Conservation (phyloP, 2,329 filamentous ascomycete species). For the Arthrobotrys conoides region DNA sequence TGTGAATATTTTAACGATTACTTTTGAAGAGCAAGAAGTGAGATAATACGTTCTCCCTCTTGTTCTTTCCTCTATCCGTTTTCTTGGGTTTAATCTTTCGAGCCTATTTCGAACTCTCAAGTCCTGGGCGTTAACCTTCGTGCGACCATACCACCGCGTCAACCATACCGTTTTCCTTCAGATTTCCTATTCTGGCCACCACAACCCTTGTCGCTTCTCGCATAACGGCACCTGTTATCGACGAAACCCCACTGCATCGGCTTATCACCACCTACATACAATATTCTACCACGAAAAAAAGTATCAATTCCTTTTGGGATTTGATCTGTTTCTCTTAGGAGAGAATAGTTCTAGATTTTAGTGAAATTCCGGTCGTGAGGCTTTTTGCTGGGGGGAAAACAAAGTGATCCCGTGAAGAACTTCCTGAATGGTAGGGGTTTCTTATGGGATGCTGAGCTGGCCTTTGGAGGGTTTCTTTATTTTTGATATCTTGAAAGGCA, state of each 20-base stretch:
- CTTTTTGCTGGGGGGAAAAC: not conserved
- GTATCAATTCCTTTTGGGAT: too few species aligned
- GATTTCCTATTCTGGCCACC: slow-evolving; percentile 55
- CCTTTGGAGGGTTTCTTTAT: not conserved
- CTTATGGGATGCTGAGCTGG: not conserved
- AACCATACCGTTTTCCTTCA: slow-evolving; percentile 59
- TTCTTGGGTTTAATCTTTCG: not conserved
- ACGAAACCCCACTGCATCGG: not conserved
- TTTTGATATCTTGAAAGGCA: not conserved
- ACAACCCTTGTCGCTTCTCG: not conserved
- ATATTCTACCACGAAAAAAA: not conserved
- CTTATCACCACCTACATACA: slow-evolving; percentile 3
- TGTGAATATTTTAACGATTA: not conserved
- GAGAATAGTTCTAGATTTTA: too few species aligned
- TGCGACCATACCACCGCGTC: slow-evolving; percentile 24
- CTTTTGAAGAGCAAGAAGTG: not conserved
- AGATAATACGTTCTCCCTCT: not conserved
- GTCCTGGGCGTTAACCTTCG: not conserved
- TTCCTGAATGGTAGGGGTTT: not conserved
- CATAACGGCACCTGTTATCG: slow-evolving; percentile 22
- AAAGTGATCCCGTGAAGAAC: not conserved
- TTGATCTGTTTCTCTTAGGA: too few species aligned
- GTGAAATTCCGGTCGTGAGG: not conserved
- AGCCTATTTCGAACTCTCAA: not conserved
- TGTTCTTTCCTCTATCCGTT: not conserved